phyloP scores from a whole-genome alignment of 495 filamentous ascomycete species.

The Neurospora pannonica region DNA sequence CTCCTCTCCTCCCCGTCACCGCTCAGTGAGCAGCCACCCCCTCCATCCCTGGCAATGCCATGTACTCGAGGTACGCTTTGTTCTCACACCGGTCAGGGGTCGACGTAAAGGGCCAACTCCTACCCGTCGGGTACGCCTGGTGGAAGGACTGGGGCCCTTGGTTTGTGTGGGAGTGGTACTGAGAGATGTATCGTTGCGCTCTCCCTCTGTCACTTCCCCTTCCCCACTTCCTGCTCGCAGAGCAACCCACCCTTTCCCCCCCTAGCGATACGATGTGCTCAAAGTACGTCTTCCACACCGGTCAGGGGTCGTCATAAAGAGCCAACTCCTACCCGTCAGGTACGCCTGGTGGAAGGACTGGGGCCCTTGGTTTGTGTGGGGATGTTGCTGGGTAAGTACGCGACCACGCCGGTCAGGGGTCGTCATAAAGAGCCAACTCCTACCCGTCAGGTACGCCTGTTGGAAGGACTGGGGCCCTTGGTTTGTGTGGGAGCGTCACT shows the following conservation, averaged over 20 bases:
- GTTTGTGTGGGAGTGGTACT: neutral
- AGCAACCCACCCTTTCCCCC: no score
- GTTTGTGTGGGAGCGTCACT: neutral
- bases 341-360: conserved; percentile 2
- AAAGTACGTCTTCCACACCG: neutral
- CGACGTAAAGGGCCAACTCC: conserved; percentile 2
- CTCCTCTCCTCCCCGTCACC: neutral
- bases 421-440: conserved; percentile 3
- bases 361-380: conserved; percentile 1
- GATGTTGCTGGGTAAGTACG: neutral
- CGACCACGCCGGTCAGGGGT: neutral
- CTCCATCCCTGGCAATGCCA: neutral
- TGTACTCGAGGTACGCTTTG: neutral
- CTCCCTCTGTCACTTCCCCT: no score
- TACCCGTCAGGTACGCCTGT: conserved; percentile 2
- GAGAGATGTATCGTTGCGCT: no score
- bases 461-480: conserved; percentile 6
- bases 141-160: conserved; percentile 7
- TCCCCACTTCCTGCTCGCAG: no score
- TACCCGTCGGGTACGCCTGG: conserved; percentile 2
- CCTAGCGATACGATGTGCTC: neutral
- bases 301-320: conserved; percentile 1
- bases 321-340: conserved; percentile 5
- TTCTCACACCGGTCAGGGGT: neutral
- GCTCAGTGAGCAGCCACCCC: neutral